Base-by-base conservation (phyloP, 495 filamentous ascomycete genomes). In the Bacidia rubella region DNA sequence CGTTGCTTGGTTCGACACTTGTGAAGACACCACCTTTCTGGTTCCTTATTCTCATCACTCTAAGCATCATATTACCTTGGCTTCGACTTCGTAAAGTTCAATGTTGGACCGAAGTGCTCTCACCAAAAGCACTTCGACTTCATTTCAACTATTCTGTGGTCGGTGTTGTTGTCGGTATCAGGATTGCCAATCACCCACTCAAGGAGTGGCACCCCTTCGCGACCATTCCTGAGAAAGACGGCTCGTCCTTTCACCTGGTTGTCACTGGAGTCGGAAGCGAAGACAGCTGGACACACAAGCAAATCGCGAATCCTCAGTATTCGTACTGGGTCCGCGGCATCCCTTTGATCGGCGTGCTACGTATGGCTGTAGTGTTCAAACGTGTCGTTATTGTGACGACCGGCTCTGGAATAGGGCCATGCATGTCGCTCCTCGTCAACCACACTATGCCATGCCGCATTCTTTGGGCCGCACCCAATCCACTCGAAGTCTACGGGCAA, bases 171-270 rank as follows among this genome's bases (percentile, higher is more conserved):
- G 70, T 60, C 66, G 78, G 57, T 54, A 67, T 79, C 40, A 71
- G 76, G 2, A 64, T 75, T 47, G 66, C 71, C 55, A 70, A 74
- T 47, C 63, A 75, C 69, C 70, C 81, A 0, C 66, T 92, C 49
- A 75, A 70, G 11, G 86, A 93, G 70, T 87, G 82, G 75, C 87
- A 93, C 66, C 75, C 81, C 7, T 93, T 93, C 57, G 87, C 86
- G 19, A 82, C 81, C 21, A 86, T 92, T 51, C 66, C 63, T 4
- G 58, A 62, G 12, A 52, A 61, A 50, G 55, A 71, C 51, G 61
- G 58, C 46, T 65, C 66, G n/a, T 80, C 79, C 17, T 87, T 85
- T 64, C 86, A 80, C 17, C 69, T 84, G 49, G 68, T 92, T 41
- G 69, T 90, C 43, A 86, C 83, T 54, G 81, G 85, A 60, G 86